Percentiles rank a stretch among this genome's conserved stretches.
phyloP scores from a whole-genome alignment of 192 early-diverging fungal genomes.

The Podochytrium sp. region DNA sequence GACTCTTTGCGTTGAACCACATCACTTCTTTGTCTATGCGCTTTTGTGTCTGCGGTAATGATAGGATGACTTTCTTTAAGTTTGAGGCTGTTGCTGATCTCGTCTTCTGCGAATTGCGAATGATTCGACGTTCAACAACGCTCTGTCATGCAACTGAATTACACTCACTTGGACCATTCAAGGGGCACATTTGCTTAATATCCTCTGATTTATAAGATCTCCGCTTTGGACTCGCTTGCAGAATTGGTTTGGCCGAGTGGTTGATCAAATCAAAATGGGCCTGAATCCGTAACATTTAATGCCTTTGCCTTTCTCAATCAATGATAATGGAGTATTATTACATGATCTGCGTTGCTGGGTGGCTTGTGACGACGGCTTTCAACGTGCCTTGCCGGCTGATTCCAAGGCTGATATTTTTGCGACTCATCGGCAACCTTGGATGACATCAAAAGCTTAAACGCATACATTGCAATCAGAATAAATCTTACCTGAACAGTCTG shows the following conservation, averaged over 20 bases:
- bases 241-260: constrained; percentile 10
- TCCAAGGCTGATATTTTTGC: not conserved
- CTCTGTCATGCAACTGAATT: not conserved
- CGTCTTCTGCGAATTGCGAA: not conserved
- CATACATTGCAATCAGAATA: not conserved
- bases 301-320: not conserved
- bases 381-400: not conserved
- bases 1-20: constrained; percentile 20
- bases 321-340: not conserved
- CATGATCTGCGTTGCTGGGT: constrained; percentile 22
- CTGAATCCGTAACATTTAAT: not conserved
- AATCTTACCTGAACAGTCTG: not conserved
- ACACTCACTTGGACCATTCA: constrained; percentile 13
- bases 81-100: constrained; percentile 10
- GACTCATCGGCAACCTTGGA: not conserved
- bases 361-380: constrained; percentile 21
- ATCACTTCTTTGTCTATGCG: constrained; percentile 7
- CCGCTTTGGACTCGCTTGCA: not conserved
- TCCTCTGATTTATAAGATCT: not conserved
- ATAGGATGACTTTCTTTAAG: not conserved
- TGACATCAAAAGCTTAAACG: not conserved
- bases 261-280: constrained; percentile 12
- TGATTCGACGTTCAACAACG: not conserved
- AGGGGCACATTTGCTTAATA: not conserved
- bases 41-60: not conserved